phyloP scores from a whole-genome alignment of 345 rosid genomes.

The Microthlaspi erraticum region DNA sequence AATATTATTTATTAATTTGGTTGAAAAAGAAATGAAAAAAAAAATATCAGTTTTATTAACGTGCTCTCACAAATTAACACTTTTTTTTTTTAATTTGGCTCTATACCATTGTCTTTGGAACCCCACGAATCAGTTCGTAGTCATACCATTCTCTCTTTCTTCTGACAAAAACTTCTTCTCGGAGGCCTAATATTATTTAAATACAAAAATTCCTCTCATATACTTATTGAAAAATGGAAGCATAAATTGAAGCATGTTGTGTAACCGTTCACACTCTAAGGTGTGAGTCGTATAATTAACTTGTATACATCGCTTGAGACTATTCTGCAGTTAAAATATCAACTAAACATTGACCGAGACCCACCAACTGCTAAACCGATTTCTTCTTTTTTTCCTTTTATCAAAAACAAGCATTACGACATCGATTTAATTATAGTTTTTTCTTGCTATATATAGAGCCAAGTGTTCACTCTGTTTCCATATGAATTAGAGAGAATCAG shows the following conservation, averaged over 20 bases:
- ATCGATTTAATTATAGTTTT: not conserved
- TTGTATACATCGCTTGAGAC: slow-evolving; percentile 23
- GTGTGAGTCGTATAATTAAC: slow-evolving; percentile 14
- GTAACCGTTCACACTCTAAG: slow-evolving; percentile 22
- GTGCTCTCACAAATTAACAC: not conserved
- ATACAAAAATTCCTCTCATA: not conserved
- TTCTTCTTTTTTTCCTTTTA: no score
- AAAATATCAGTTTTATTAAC: not conserved
- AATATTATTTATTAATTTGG: no score
- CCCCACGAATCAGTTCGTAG: not conserved
- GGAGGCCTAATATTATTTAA: not conserved
- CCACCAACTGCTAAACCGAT: not conserved
- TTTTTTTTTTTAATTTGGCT: no score
- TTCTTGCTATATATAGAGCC: slow-evolving; percentile 34
- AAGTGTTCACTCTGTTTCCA: slow-evolving; percentile 20
- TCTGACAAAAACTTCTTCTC: slow-evolving; percentile 5
- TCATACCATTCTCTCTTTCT: not conserved
- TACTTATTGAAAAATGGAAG: not conserved
- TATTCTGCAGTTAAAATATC: slow-evolving; percentile 1
- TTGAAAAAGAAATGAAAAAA: no score
- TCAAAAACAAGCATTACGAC: not conserved
- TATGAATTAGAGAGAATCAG: not conserved
- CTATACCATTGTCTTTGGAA: no score
- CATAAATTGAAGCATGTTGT: slow-evolving; percentile 5
- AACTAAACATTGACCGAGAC: slow-evolving; percentile 30